A percentile compares a stretch with the other conserved stretches of the same genome.
phyloP scores from a whole-genome alignment of 1,284 basidiomycete species.

The Moesziomyces sp. region DNA sequence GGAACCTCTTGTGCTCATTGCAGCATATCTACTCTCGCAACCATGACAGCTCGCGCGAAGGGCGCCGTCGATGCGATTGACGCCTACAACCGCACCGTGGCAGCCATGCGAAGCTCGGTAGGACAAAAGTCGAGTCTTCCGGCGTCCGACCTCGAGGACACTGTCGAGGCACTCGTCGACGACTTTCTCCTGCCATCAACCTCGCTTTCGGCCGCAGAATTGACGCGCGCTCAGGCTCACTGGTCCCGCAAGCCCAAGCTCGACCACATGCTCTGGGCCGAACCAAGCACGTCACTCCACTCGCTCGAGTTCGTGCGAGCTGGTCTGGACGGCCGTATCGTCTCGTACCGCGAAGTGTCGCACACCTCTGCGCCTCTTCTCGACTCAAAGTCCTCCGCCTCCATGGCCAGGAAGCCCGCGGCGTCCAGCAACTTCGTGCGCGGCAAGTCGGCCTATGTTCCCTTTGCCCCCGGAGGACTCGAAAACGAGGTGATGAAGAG shows the following conservation, averaged over 20 bases:
- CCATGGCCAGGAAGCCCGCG: slow-evolving; percentile 83
- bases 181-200: slow-evolving; percentile 32
- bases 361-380: slow-evolving; percentile 31
- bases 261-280: slow-evolving; percentile 53
- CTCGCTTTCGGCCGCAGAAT: slow-evolving; percentile 20
- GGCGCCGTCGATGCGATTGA: slow-evolving; percentile 12
- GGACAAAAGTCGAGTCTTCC: background rate
- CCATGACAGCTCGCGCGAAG: slow-evolving; percentile 13
- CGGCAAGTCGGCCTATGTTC: slow-evolving; percentile 90
- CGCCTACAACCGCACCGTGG: slow-evolving; percentile 28
- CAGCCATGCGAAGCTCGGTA: slow-evolving; percentile 12
- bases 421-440: slow-evolving; percentile 81
- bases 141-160: slow-evolving; percentile 3
- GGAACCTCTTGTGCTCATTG: too few species aligned
- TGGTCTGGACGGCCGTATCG: slow-evolving; percentile 61
- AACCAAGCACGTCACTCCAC: slow-evolving; percentile 48
- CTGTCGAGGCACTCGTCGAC: slow-evolving; percentile 20
- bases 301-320: slow-evolving; percentile 62
- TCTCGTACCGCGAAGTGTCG: slow-evolving; percentile 55
- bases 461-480: slow-evolving; percentile 68
- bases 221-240: slow-evolving; percentile 35
- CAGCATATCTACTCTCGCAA: background rate
- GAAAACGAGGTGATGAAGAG: slow-evolving; percentile 48
- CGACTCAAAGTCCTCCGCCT: slow-evolving; percentile 71
- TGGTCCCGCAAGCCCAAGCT: slow-evolving; percentile 47